Evolutionary conservation across 1,284 basidiomycete species (phyloP).

Genomic region (Inonotus hispidus): DNA sequence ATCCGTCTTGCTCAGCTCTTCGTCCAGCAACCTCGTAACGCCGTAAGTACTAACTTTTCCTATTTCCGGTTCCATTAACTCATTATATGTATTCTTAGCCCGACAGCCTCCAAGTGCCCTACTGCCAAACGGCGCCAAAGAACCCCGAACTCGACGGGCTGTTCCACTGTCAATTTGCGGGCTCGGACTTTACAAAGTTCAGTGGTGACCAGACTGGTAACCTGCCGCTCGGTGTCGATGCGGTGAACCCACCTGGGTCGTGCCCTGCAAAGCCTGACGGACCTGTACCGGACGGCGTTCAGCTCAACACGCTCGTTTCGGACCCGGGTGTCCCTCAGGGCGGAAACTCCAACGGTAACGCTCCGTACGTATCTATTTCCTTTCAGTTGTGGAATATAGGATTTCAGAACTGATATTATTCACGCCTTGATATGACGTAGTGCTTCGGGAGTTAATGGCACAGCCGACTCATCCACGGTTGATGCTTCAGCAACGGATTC

Average conservation of each 20-base stretch:
- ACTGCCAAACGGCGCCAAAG: constrained; percentile 36
- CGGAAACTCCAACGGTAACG: not conserved
- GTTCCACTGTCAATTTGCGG: constrained; percentile 39
- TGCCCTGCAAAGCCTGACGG: constrained; percentile 36
- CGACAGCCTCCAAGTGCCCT: constrained; percentile 31
- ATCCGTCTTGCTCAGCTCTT: constrained; percentile 34
- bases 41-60: constrained; percentile 28
- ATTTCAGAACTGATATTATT: not conserved
- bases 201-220: constrained; percentile 31
- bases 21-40: constrained; percentile 52
- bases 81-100: constrained; percentile 26
- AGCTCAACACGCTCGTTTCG: constrained; percentile 22
- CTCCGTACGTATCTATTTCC: constrained; percentile 12
- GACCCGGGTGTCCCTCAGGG: constrained; percentile 25
- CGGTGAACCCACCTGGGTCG: constrained; percentile 34
- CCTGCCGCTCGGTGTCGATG: constrained; percentile 33
- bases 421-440: not conserved
- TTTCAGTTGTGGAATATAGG: not conserved
- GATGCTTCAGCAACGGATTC: constrained; percentile 34
- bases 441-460: not conserved
- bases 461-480: constrained; percentile 22
- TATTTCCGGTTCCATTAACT: not conserved
- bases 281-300: constrained; percentile 28
- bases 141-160: constrained; percentile 37
- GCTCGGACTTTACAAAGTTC: constrained; percentile 31